phyloP scores from a whole-genome alignment of 106 monocot species.

The Allium fistulosum region DNA sequence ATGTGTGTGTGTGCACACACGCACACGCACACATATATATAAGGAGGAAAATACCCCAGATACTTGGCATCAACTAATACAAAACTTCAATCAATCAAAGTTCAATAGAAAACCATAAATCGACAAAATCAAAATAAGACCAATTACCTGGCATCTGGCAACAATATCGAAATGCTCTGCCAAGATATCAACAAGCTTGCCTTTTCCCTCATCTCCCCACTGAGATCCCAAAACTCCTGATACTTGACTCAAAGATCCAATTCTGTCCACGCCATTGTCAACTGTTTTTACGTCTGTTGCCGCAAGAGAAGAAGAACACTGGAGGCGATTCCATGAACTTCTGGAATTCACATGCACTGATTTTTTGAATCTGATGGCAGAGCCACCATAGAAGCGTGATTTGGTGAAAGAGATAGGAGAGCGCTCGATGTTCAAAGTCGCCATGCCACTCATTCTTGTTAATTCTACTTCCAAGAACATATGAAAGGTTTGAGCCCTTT shows the following conservation, averaged over 20 bases:
- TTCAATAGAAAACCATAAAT: constrained; percentile 3
- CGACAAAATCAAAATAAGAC: neutral
- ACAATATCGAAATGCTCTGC: constrained; percentile 72
- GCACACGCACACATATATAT: too few species aligned
- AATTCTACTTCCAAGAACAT: too few species aligned
- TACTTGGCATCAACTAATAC: too few species aligned
- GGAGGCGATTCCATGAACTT: neutral
- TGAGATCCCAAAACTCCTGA: constrained; percentile 69
- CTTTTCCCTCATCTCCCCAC: constrained; percentile 92
- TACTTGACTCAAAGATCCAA: constrained; percentile 74
- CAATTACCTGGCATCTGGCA: constrained; percentile 68
- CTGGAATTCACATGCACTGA: neutral
- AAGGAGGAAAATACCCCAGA: too few species aligned
- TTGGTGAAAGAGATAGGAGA: constrained; percentile 5
- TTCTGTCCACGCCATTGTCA: constrained; percentile 20
- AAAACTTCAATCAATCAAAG: neutral
- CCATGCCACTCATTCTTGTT: neutral
- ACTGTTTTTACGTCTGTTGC: constrained; percentile 10
- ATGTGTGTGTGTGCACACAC: too few species aligned
- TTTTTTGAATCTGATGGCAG: neutral
- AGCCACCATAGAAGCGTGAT: constrained; percentile 4
- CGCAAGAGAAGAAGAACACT: constrained; percentile 8
- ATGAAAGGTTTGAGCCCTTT: too few species aligned
- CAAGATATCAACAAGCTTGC: constrained; percentile 82
- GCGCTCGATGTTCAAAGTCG: neutral